Evolutionary conservation across 2,329 filamentous ascomycete genomes (phyloP), one percentile per base, ranked within the genome.

Genomic region (Talaromyces sp.): DNA sequence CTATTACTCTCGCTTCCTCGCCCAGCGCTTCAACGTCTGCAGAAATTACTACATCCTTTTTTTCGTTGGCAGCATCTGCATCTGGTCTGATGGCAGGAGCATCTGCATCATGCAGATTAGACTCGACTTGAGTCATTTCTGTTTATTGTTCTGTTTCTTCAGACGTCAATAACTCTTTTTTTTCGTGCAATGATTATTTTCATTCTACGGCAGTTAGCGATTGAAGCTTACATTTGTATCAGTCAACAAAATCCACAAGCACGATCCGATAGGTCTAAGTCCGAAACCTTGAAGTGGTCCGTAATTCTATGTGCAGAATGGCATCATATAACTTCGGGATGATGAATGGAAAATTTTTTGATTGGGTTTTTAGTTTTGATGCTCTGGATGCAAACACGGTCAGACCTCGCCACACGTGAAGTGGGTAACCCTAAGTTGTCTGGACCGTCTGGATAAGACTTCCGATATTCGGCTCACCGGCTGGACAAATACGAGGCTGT

Each of bases 401-500:
- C 50, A 54, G 50, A 54, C 31, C 50, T 33, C 50, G 7, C 9
- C 50, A 3, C 33, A 56, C 52, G 52, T 37, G 52, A 56, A 56
- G 52, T 56, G 52, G 52, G 52, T 56, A 56, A 56, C 52, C 52
- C 52, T 56, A 37, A 56, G 52, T 39, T 22, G 15, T 33, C 25
- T 52, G 43, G 43, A 47, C 19, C 13, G 47, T 31, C 50, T 54
- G 31, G 50, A 54, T 50, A 50, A 52, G 27, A 52, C 49, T 33
- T 33, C 49, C 49, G 49, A n/a, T 52, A 33, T 31, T 52, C 49
- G 49, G 49, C 49, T 52, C 49, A 52, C 49, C 49, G 49, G 49
- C 25, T 33, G 17, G 13, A 52, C 27, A 27, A 33, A 50, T 31
- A 31, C 27, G 49, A 52, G 49, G 13, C 7, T 9, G 17, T 3